Evolutionary conservation across 2,329 filamentous ascomycete species (phyloP).

Genomic region (Diaporthe ilicicola): DNA sequence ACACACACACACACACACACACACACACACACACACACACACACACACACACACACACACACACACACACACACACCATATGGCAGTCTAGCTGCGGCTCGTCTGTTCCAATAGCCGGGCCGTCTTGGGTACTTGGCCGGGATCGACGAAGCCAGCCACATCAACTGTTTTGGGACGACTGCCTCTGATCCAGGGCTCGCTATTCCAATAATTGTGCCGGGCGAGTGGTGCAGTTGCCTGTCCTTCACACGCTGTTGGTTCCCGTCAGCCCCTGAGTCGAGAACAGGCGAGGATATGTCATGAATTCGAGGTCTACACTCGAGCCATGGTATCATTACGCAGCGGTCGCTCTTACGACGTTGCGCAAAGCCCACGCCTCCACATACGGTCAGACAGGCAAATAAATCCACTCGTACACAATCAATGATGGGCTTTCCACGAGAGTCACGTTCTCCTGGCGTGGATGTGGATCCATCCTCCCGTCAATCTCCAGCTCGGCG

Average conservation of each 20-base stretch:
- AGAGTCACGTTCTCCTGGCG: constrained; percentile 4
- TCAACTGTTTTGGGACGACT: not conserved
- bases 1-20: constrained; percentile 23
- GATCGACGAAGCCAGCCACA: constrained; percentile 10
- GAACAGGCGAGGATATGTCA: not conserved
- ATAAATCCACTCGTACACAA: constrained; percentile 11
- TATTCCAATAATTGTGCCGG: not conserved
- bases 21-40: constrained; percentile 21
- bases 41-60: constrained; percentile 22
- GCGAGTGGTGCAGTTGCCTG: not conserved
- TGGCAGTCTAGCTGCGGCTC: not conserved
- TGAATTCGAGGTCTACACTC: constrained; percentile 12
- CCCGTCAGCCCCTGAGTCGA: constrained; percentile 9
- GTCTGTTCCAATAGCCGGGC: not conserved
- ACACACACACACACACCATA: constrained; percentile 12
- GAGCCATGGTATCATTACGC: not conserved
- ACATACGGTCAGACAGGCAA: constrained; percentile 21
- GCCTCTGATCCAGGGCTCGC: not conserved
- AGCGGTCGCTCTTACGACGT: not conserved
- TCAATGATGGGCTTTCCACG: not conserved
- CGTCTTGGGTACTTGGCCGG: not conserved
- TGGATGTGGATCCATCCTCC: constrained; percentile 16
- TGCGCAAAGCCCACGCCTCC: constrained; percentile 16
- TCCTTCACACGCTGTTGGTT: constrained; percentile 6
- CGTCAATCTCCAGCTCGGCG: constrained; percentile 20